Evolutionary conservation across 495 filamentous ascomycete genomes (phyloP), one percentile per base, ranked within the genome.

Genomic region (Bathelium albidoporum): DNA sequence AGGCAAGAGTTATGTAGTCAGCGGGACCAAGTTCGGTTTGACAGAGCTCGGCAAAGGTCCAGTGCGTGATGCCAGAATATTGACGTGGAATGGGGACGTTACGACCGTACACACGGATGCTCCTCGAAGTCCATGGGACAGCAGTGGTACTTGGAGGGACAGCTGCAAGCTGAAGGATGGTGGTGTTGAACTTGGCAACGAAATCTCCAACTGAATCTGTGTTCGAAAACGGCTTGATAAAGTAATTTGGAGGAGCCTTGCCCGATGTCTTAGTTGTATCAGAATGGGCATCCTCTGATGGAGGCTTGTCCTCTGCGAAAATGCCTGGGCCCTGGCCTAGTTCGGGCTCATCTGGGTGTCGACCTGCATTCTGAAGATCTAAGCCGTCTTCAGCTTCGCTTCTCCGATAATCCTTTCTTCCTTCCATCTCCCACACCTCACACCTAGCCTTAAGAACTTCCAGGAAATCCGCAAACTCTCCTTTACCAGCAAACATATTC

Each of bases 381-480:
- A 36, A 32, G 39, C 68, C 63, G 53, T 64, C 62, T 43, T 68
- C 74, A 52, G 39, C 70, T 60, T 83, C 82, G 39, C 76, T 68
- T 65, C 87, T 73, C 66, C 87, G 76, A 81, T 85, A 90, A 65
- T 90, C 88, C 53, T 74, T 81, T 0, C 76, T 73, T 2, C 86
- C 83, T 62, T 85, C 83, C 79, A 90, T 87, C 61, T 88, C 81
- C 84, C 84, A 89, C 55, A 87, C 82, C 65, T 89, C 84, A 71
- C 86, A 89, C 61, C 85, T 74, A 24, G 83, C 82, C 64, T 84
- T 84, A 29, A 90, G 69, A 1, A 88, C 80, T 29, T 88, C 86
- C 24, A 89, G 72, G 62, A 90, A 90, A 0, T 71, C 74, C 1
- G 83, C 79, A 73, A 88, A 89, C 64, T 89, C 86, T 32, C 83